Conservation (phyloP, 352 stramenopile species). For the Elongisporangium senticosum region DNA sequence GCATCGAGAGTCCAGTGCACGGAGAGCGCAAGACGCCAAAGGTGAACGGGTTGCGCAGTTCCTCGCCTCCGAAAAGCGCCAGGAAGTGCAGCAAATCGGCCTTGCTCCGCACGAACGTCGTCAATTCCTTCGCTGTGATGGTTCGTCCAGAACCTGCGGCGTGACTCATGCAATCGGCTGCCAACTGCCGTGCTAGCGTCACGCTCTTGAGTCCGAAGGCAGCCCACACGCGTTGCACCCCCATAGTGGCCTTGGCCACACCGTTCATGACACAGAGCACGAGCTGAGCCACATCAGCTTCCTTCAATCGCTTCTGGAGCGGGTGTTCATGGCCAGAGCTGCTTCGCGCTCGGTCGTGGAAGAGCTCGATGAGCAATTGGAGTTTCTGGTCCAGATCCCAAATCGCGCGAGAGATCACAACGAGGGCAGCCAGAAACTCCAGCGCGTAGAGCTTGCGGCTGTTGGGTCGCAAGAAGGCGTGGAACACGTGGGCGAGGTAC, state of each 20-base stretch:
- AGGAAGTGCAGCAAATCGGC: slow-evolving; percentile 39
- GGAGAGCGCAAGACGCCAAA: slow-evolving; percentile 11
- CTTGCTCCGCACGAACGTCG: slow-evolving; percentile 23
- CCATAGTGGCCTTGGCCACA: slow-evolving; percentile 40
- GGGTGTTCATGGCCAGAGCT: slow-evolving; percentile 2
- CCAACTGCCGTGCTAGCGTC: slow-evolving; percentile 15
- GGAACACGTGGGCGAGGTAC: slow-evolving; percentile 57
- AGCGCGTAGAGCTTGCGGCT: slow-evolving; percentile 34
- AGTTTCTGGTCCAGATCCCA: slow-evolving; percentile 57
- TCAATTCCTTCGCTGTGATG: slow-evolving; percentile 24
- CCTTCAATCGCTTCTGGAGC: slow-evolving; percentile 30
- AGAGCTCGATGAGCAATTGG: slow-evolving; percentile 43
- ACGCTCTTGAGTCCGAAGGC: slow-evolving; percentile 9
- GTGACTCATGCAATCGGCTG: slow-evolving; percentile 12
- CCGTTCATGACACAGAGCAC: slow-evolving; percentile 59
- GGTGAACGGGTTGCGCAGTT: slow-evolving; percentile 61
- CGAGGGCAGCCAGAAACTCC: slow-evolving; percentile 55
- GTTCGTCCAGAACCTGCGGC: not conserved
- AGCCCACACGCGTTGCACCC: slow-evolving; percentile 33
- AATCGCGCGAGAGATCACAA: slow-evolving; percentile 54
- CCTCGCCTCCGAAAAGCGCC: slow-evolving; percentile 47
- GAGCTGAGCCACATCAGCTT: slow-evolving; percentile 46
- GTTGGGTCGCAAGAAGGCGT: slow-evolving; percentile 28
- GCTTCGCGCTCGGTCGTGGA: slow-evolving; percentile 32
- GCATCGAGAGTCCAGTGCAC: slow-evolving; percentile 8